A percentile compares a stretch with the other conserved stretches of the same genome.
These are phyloP conservation scores for Heracleum sosnowskyi DNA, from an alignment of 129 eudicot genomes.

Conservation along the genomic window DNA sequence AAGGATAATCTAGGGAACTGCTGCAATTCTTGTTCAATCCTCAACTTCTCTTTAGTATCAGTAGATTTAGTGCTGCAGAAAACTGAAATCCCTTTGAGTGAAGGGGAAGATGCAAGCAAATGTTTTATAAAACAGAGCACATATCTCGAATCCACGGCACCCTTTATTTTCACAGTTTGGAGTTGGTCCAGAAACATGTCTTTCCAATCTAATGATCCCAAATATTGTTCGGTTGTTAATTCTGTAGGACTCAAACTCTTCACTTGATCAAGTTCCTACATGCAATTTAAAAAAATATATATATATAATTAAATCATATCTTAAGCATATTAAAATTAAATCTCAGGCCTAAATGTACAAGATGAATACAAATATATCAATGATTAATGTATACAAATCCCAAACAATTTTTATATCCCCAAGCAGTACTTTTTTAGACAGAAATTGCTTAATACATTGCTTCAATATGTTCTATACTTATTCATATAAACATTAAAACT, in stretches of 20 bases:
- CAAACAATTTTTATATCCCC: no score
- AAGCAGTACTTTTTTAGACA: no score
- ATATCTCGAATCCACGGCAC: background rate
- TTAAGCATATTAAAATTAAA: no score
- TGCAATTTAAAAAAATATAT: no score
- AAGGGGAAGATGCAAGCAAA: no score
- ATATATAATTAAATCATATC: background rate
- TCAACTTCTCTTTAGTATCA: background rate
- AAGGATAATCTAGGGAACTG: no score
- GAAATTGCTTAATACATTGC: no score
- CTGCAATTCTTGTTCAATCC: background rate
- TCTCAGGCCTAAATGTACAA: no score
- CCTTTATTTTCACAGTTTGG: background rate
- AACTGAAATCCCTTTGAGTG: background rate
- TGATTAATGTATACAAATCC: no score
- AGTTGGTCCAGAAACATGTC: background rate
- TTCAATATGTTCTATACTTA: no score
- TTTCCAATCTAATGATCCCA: background rate
- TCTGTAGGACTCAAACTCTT: background rate
- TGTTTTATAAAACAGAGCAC: background rate
- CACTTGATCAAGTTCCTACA: background rate
- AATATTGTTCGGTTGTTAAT: background rate
- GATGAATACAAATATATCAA: no score
- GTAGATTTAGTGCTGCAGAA: background rate
- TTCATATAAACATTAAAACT: no score